These are phyloP conservation scores for Colletotrichum coccodes DNA, from an alignment of 2,329 filamentous ascomycete species.

Conservation along the genomic window DNA sequence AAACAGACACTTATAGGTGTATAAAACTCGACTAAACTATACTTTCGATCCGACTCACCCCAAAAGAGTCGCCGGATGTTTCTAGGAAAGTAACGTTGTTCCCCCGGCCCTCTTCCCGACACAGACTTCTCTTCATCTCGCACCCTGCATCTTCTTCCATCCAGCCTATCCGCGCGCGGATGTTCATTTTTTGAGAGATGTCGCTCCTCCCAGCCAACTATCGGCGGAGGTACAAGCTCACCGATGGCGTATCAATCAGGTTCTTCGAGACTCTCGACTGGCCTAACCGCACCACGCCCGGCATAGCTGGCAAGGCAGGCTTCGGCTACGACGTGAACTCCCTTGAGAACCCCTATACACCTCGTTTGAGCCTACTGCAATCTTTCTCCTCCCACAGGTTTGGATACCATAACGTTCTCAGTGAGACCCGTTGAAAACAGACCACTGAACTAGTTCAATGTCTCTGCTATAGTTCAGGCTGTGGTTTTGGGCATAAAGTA, in stretches of 20 bases:
- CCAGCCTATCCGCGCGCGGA: conserved; percentile 47
- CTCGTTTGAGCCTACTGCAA: conserved; percentile 51
- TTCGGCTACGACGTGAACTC: conserved; percentile 53
- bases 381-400: conserved; percentile 54
- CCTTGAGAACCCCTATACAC: conserved; percentile 46
- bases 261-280: conserved; percentile 51
- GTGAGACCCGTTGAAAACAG: too few relatives aligned
- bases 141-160: not conserved
- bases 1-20: not conserved
- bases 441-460: too few relatives aligned
- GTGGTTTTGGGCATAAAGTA: too few relatives aligned
- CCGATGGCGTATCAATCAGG: conserved; percentile 39
- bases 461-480: too few relatives aligned
- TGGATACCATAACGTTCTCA: too few relatives aligned
- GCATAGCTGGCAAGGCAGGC: conserved; percentile 54
- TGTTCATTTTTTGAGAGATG: conserved; percentile 53
- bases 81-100: not conserved
- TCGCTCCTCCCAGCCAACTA: conserved; percentile 53
- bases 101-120: not conserved
- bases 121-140: not conserved
- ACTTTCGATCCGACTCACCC: not conserved
- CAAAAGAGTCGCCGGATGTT: not conserved
- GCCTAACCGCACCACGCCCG: conserved; percentile 54
- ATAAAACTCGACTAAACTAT: not conserved
- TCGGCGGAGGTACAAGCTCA: conserved; percentile 48